Evolutionary conservation across 1,284 basidiomycete species (phyloP).

Genomic region (Paramarasmius palmivorus): DNA sequence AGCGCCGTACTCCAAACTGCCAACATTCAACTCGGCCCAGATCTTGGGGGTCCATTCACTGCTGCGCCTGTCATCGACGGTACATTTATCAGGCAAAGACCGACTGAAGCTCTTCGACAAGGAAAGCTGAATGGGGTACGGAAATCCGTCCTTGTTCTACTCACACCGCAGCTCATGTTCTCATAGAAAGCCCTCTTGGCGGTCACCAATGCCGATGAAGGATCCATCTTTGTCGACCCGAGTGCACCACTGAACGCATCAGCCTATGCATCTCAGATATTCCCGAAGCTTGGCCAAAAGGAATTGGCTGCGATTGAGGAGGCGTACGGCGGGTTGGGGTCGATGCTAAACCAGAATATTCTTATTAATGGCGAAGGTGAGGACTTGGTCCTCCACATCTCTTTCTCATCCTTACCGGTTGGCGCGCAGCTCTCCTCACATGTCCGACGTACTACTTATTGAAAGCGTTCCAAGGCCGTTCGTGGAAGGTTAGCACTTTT

Average conservation of each 20-base stretch:
- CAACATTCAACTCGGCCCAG: constrained; percentile 25
- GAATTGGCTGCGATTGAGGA: constrained; percentile 4
- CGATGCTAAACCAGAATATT: constrained; percentile 8
- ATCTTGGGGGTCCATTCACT: constrained; percentile 28
- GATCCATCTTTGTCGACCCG: constrained; percentile 17
- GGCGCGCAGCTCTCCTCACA: constrained; percentile 20
- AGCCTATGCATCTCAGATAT: constrained; percentile 15
- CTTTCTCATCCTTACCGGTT: neutral
- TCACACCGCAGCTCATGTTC: too few relatives aligned
- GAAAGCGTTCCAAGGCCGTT: constrained; percentile 14
- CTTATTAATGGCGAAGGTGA: constrained; percentile 32
- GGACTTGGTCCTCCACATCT: neutral
- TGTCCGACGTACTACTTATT: constrained; percentile 25
- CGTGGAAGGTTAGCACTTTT: constrained; percentile 24
- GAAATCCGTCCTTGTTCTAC: too few relatives aligned
- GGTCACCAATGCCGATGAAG: constrained; percentile 16
- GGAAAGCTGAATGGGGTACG: constrained; percentile 29
- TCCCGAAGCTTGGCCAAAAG: constrained; percentile 19
- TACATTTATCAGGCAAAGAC: constrained; percentile 31
- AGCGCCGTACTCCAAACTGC: constrained; percentile 21
- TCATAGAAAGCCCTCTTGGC: constrained; percentile 14
- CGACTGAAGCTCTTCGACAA: constrained; percentile 26
- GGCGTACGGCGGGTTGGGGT: constrained; percentile 8
- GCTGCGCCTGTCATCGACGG: constrained; percentile 39
- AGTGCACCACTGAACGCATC: constrained; percentile 5